Evolutionary conservation across 108 stramenopile genomes (phyloP), one percentile per base, ranked within the genome.

Genomic region (Cylindrotheca fusiformis): DNA sequence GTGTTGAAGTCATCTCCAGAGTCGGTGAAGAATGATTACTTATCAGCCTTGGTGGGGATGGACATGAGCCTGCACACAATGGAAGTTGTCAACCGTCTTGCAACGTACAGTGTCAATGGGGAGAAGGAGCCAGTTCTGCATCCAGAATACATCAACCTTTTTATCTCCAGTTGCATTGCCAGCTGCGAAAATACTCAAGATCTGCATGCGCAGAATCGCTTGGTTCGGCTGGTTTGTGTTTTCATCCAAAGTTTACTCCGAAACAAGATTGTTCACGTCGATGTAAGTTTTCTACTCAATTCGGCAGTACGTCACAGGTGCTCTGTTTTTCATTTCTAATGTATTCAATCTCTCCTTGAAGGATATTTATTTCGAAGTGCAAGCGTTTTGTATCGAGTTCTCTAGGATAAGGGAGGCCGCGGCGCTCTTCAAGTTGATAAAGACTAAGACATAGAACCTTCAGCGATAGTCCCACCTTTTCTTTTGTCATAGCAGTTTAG

Each of bases 331-430:
- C 10, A 10, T 41, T 10, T 41, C 36, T 10, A 14, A 41, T 41
- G 36, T 14, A 14, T 41, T 41, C 36, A 6, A 41, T 41, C 14
- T 41, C 36, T 41, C 14, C 36, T 41, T 14, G 36, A 41, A 83
- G 68, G 97, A 96, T 55, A 79, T 98, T 29, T 95, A 87, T 68
- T 90, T 94, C 57, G 96, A 97, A 68, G 85, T 97, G 19, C 95
- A 98, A 69, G 86, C 96, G 22, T 98, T 98, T 61, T 98, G 97
- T 67, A 95, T 98, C 51, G 91, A 96, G 56, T 96, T 96, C 71
- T 91, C 94, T 20, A 70, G 95, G 41, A 96, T 98, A 53, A 76
- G 95, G 31, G 97, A 98, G 66, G 97, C 97, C 4, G 89, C 94
- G 2, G 87, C 87, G 10, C 72, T 98, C 20, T 98, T 96, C 61